Conservation (phyloP, 345 rosid genomes). For the Euphorbia pulcherrima region DNA sequence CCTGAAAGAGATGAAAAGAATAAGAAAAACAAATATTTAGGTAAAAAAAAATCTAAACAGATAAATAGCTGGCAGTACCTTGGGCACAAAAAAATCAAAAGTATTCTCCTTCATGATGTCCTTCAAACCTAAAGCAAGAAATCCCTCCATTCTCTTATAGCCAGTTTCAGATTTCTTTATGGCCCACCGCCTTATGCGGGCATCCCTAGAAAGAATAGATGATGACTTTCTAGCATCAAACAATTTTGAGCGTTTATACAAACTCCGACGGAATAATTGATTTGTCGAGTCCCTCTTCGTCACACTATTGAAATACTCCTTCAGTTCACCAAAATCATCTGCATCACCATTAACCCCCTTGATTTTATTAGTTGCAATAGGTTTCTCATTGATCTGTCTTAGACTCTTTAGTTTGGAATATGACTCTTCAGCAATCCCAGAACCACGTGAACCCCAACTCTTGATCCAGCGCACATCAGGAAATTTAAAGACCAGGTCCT, state of each 20-base stretch:
- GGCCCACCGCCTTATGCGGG: conserved; percentile 90
- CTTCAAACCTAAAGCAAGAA: conserved; percentile 79
- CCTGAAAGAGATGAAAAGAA: conserved; percentile 41
- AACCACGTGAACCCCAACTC: conserved; percentile 33
- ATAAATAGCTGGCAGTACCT: conserved; percentile 45
- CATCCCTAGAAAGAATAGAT: conserved; percentile 90
- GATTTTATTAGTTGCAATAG: conserved; percentile 34
- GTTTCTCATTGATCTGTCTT: conserved; percentile 55
- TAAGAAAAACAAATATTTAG: conserved; percentile 18
- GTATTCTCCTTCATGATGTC: conserved; percentile 92
- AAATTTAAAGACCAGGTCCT: conserved; percentile 52
- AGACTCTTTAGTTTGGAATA: conserved; percentile 58
- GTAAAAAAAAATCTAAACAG: conserved; percentile 3
- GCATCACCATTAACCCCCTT: conserved; percentile 44
- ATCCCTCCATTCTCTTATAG: conserved; percentile 88
- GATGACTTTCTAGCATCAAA: conserved; percentile 91
- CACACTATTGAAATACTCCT: conserved; percentile 91
- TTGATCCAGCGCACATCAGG: conserved; percentile 63
- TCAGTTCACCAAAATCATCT: conserved; percentile 89
- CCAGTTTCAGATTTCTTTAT: conserved; percentile 79
- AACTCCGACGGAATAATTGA: conserved; percentile 75
- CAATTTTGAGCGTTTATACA: conserved; percentile 87
- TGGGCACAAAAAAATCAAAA: conserved; percentile 75
- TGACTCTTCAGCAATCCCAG: conserved; percentile 39
- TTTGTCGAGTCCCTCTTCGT: conserved; percentile 87